phyloP scores from a whole-genome alignment of 2,329 filamentous ascomycete genomes.

The Delphinella strobiligena region DNA sequence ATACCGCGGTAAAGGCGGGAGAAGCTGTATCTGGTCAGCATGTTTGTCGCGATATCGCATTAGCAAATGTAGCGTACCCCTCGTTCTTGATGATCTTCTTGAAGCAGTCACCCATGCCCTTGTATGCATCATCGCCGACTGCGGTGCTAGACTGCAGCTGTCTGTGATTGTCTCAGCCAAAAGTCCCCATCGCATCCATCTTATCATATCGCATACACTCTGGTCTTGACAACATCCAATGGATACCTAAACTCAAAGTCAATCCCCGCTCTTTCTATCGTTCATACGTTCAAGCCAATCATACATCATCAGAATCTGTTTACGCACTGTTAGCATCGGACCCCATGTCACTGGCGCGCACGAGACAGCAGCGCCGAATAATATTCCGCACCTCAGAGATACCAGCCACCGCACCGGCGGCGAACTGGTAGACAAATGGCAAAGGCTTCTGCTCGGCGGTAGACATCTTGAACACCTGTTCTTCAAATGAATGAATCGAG shows the following conservation, averaged over 20 bases:
- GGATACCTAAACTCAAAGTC: constrained; percentile 47
- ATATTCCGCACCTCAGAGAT: constrained; percentile 72
- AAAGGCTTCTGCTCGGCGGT: constrained; percentile 55
- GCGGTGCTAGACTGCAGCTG: constrained; percentile 69
- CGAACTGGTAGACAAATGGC: constrained; percentile 90
- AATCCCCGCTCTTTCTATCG: background rate
- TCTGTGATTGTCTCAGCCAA: constrained; percentile 36
- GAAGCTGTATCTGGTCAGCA: constrained; percentile 41
- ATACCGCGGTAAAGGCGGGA: constrained; percentile 94
- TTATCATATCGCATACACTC: constrained; percentile 57
- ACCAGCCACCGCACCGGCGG: constrained; percentile 91
- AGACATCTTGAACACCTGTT: constrained; percentile 34
- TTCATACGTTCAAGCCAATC: background rate
- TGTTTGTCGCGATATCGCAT: background rate
- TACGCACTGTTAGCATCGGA: background rate
- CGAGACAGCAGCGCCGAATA: background rate
- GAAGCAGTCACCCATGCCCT: constrained; percentile 97
- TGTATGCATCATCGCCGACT: constrained; percentile 74
- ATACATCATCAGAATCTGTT: constrained; percentile 42
- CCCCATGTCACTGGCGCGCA: background rate
- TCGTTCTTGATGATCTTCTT: constrained; percentile 92
- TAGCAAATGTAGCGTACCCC: constrained; percentile 49
- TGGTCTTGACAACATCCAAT: constrained; percentile 94
- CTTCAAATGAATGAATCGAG: no score
- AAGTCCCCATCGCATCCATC: background rate